Evolutionary conservation across 1,284 basidiomycete genomes (phyloP).

Genomic region (Thecaphora frezii): DNA sequence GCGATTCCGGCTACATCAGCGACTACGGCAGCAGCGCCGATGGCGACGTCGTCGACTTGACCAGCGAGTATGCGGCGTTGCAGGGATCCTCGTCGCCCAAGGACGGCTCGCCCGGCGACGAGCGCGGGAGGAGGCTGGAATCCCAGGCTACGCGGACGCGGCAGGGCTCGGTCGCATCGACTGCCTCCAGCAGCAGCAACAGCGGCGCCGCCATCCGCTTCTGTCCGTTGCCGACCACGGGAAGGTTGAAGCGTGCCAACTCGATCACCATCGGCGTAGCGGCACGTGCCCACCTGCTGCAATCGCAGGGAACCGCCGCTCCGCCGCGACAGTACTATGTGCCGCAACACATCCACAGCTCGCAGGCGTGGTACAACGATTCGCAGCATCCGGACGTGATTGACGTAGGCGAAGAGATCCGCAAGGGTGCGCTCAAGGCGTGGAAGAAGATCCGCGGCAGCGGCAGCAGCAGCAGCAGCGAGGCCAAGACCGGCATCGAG

Average conservation of each 20-base stretch:
- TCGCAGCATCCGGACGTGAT: conserved; percentile 22
- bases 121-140: background rate
- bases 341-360: conserved; percentile 31
- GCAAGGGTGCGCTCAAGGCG: conserved; percentile 37
- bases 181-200: conserved; percentile 17
- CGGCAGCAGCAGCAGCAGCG: conserved; percentile 11
- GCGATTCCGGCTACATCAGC: conserved; percentile 32
- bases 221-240: conserved; percentile 43
- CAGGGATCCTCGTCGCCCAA: conserved; percentile 6
- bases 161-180: conserved; percentile 14
- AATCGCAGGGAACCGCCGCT: conserved; percentile 42
- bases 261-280: conserved; percentile 55
- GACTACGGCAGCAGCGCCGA: conserved; percentile 22
- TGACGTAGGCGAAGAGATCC: conserved; percentile 47
- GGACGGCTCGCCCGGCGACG: background rate
- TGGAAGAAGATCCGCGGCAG: conserved; percentile 41
- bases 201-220: conserved; percentile 46
- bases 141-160: conserved; percentile 8
- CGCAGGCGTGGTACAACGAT: conserved; percentile 21
- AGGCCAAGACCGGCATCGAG: conserved; percentile 3
- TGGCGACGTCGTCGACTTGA: conserved; percentile 13
- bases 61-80: conserved; percentile 14
- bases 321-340: conserved; percentile 14
- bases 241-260: conserved; percentile 48
- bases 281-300: conserved; percentile 48